Conservation (phyloP, 1,139 yeast genomes). For the Geotrichum candidum region DNA sequence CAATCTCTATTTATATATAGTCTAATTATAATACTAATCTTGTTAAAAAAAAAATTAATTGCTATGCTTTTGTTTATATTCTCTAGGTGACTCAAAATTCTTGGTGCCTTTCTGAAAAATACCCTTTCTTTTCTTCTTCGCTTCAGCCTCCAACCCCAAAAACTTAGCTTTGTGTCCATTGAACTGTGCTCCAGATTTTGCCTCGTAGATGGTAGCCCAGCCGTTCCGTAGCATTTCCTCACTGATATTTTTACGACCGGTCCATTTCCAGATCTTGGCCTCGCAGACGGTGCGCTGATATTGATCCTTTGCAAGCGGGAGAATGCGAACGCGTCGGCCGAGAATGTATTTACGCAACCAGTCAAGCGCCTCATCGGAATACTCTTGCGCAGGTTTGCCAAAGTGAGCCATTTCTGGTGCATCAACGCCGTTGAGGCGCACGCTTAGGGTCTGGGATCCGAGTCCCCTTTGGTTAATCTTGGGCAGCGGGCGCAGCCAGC, state of each 20-base stretch:
- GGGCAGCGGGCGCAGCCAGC: constrained; percentile 67
- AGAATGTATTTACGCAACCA: constrained; percentile 66
- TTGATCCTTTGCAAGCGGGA: constrained; percentile 80
- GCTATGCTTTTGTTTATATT: constrained; percentile 48
- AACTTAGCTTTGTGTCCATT: constrained; percentile 66
- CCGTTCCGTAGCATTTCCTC: constrained; percentile 82
- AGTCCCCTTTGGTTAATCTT: constrained; percentile 37
- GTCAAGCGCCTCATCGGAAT: constrained; percentile 69
- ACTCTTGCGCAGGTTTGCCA: constrained; percentile 91
- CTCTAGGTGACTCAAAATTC: constrained; percentile 69
- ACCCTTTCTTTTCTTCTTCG: constrained; percentile 55
- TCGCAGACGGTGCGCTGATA: constrained; percentile 84
- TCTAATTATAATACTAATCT: background rate
- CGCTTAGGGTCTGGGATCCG: constrained; percentile 39
- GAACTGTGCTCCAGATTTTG: constrained; percentile 74
- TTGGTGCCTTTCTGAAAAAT: constrained; percentile 54
- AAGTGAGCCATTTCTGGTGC: constrained; percentile 96
- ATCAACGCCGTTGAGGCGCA: constrained; percentile 90
- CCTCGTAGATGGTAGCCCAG: constrained; percentile 82
- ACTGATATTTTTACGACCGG: constrained; percentile 73
- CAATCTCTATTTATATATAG: background rate
- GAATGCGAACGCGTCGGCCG: constrained; percentile 62
- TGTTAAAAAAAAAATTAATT: background rate
- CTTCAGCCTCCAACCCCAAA: constrained; percentile 50
- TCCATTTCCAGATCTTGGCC: constrained; percentile 67